Evolutionary conservation across 768 basidiomycete species (phyloP).

Genomic region (Boletus vermiculosoides): DNA sequence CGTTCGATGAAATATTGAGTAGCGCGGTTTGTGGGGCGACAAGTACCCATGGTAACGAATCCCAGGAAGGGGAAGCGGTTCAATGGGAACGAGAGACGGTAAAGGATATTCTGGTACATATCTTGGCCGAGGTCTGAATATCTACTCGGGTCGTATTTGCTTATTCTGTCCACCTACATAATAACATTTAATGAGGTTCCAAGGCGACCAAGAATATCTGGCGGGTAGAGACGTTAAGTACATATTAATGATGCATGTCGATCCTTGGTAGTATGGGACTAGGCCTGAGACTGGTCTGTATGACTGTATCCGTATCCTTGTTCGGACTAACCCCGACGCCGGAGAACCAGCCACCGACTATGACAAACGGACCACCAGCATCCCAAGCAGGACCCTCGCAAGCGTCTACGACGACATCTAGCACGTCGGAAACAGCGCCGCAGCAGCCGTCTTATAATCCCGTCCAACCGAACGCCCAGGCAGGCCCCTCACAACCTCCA

Average conservation of each 20-base stretch:
- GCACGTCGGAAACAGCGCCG: conserved; percentile 6
- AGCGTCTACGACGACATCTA: conserved; percentile 5
- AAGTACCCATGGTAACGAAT: conserved; percentile 15
- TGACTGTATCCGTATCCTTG: neutral
- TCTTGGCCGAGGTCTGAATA: conserved; percentile 47
- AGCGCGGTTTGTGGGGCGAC: conserved; percentile 60
- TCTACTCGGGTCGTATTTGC: neutral
- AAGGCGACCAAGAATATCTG: neutral
- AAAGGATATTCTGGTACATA: conserved; percentile 63
- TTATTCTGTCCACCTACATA: neutral
- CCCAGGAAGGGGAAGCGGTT: conserved; percentile 13
- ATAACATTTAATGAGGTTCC: neutral
- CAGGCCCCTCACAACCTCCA: conserved; percentile 18
- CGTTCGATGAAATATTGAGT: conserved; percentile 66
- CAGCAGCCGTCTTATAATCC: conserved; percentile 14
- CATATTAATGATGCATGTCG: neutral
- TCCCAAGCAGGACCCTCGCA: conserved; percentile 42
- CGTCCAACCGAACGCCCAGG: conserved; percentile 14
- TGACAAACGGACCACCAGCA: conserved; percentile 43
- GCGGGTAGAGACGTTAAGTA: too few species aligned
- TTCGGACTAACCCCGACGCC: conserved; percentile 4
- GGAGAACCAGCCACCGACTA: conserved; percentile 12
- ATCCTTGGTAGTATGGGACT: neutral
- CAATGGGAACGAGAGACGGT: conserved; percentile 50
- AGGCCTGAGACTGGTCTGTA: too few species aligned